A percentile compares a stretch with the other conserved stretches of the same genome.
phyloP scores from a whole-genome alignment of 78 protist species.

The Dictyostelium purpureum region DNA sequence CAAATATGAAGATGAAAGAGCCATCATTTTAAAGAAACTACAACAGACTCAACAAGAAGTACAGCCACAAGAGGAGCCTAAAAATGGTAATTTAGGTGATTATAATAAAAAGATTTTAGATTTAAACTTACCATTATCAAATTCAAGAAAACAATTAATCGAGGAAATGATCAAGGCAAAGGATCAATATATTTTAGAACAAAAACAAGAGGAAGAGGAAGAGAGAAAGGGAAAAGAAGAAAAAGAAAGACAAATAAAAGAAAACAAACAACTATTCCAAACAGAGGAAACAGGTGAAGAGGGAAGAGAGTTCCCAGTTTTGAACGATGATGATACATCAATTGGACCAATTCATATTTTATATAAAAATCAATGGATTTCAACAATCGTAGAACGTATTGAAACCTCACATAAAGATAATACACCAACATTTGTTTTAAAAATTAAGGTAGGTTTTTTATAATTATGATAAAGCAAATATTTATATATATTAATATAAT shows the following conservation, averaged over 20 bases:
- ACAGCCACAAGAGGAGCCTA: neutral
- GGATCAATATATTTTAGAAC: neutral
- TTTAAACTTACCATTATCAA: neutral
- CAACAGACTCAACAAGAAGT: neutral
- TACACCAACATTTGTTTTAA: slow-evolving; percentile 43
- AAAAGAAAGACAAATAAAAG: slow-evolving; percentile 7
- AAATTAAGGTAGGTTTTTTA: slow-evolving; percentile 28
- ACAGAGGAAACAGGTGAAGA: slow-evolving; percentile 38
- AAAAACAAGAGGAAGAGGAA: slow-evolving; percentile 1
- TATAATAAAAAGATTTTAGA: neutral
- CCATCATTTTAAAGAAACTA: neutral
- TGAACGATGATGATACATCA: slow-evolving; percentile 45
- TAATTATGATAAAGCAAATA: neutral
- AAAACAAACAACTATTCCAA: slow-evolving; percentile 42
- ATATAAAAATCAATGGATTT: slow-evolving; percentile 71
- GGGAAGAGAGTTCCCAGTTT: slow-evolving; percentile 16
- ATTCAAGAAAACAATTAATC: slow-evolving; percentile 6
- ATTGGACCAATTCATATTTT: slow-evolving; percentile 58
- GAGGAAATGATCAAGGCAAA: neutral
- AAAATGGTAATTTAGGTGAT: neutral
- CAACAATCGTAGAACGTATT: slow-evolving; percentile 52
- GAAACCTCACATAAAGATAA: slow-evolving; percentile 56
- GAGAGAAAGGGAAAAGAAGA: neutral
- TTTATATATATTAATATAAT: neutral
- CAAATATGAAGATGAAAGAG: slow-evolving; percentile 26